Percentiles rank a stretch among this genome's conserved stretches.
These are phyloP conservation scores for Penicillium occitanis DNA, from an alignment of 2,329 filamentous ascomycete genomes.

Conservation along the genomic window DNA sequence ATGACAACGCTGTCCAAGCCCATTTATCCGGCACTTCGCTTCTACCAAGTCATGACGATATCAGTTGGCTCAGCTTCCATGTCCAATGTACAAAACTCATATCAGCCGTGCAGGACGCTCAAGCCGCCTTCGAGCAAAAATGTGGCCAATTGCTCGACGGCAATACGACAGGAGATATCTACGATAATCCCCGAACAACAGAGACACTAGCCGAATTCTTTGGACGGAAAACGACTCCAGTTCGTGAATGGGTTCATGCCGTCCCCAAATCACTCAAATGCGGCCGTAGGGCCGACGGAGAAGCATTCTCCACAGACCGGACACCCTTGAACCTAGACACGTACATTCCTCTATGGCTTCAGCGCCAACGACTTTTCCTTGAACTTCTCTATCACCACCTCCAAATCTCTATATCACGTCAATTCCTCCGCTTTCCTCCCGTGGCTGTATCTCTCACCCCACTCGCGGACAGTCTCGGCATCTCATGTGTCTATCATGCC, in stretches of 20 bases:
- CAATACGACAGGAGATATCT: neutral
- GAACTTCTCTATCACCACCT: slow-evolving; percentile 42
- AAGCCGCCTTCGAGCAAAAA: slow-evolving; percentile 32
- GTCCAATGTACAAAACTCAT: slow-evolving; percentile 38
- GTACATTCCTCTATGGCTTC: slow-evolving; percentile 38
- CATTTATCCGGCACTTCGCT: slow-evolving; percentile 27
- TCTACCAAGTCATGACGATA: slow-evolving; percentile 30
- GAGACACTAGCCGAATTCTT: slow-evolving; percentile 28
- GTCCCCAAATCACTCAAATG: slow-evolving; percentile 40
- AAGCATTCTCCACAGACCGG: slow-evolving; percentile 37
- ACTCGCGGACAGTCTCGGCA: slow-evolving; percentile 28
- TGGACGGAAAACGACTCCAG: slow-evolving; percentile 23
- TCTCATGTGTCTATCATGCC: slow-evolving; percentile 30
- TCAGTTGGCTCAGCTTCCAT: slow-evolving; percentile 43
- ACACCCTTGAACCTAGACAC: slow-evolving; percentile 32
- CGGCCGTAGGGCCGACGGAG: slow-evolving; percentile 29
- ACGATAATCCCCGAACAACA: neutral
- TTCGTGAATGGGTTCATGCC: slow-evolving; percentile 32
- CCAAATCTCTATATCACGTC: slow-evolving; percentile 35
- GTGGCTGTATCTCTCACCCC: slow-evolving; percentile 19
- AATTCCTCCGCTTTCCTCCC: slow-evolving; percentile 36
- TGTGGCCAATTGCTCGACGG: neutral
- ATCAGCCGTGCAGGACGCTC: slow-evolving; percentile 32
- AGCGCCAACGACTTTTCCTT: slow-evolving; percentile 39
- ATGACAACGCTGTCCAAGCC: slow-evolving; percentile 22